Evolutionary conservation across 2,329 filamentous ascomycete species (phyloP).

Genomic region (Aspergillus sp.): DNA sequence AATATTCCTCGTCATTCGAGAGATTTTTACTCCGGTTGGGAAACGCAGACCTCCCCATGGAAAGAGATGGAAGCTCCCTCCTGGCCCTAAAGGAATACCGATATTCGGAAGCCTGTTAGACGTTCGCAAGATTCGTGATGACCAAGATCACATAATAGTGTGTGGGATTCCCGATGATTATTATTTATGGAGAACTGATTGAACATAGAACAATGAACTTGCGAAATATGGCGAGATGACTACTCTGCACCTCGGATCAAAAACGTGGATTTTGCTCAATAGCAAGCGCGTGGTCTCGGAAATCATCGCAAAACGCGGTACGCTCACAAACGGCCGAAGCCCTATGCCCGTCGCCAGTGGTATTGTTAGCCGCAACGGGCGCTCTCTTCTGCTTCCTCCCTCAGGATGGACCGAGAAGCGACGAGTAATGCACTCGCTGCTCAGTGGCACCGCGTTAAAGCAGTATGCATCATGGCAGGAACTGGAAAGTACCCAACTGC

Average conservation of each 20-base stretch:
- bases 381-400: conserved; percentile 38
- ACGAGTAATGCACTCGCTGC: conserved; percentile 44
- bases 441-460: conserved; percentile 39
- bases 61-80: conserved; percentile 24
- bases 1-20: conserved; percentile 12
- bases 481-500: conserved; percentile 39
- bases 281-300: conserved; percentile 42
- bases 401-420: conserved; percentile 41
- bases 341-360: conserved; percentile 40
- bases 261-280: conserved; percentile 50
- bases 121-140: too few relatives aligned
- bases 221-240: conserved; percentile 36
- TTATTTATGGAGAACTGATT: too few relatives aligned
- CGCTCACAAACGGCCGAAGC: conserved; percentile 37
- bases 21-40: conserved; percentile 17
- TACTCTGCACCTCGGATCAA: conserved; percentile 35
- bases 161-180: too few relatives aligned
- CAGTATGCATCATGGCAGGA: conserved; percentile 40
- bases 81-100: conserved; percentile 25
- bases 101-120: conserved; percentile 24
- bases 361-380: conserved; percentile 38
- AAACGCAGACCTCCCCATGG: conserved; percentile 18
- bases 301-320: conserved; percentile 42
- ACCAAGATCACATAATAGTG: not conserved
- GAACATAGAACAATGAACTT: conserved; percentile 12